Percentiles rank a stretch among this genome's conserved stretches.
These are phyloP conservation scores for Urtica urens DNA, from an alignment of 306 rosid genomes.

Conservation along the genomic window DNA sequence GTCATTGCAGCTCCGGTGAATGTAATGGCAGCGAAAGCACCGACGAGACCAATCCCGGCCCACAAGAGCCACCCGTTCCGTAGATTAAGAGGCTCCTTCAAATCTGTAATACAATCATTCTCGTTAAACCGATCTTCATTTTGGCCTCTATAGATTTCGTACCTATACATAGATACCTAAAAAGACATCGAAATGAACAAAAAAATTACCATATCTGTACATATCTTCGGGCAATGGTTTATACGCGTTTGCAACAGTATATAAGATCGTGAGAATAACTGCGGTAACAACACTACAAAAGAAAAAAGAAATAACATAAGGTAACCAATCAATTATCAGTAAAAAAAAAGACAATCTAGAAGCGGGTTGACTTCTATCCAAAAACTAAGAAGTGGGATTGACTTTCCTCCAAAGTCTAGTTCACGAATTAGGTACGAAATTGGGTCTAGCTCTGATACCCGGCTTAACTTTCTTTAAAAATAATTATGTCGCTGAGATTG, in stretches of 20 bases:
- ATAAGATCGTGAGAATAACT: conserved; percentile 62
- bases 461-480: too few species aligned
- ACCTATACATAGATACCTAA: not conserved
- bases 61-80: conserved; percentile 93
- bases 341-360: not conserved
- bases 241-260: conserved; percentile 45
- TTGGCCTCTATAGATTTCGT: not conserved
- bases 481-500: too few species aligned
- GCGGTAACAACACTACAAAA: conserved; percentile 74
- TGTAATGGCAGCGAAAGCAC: conserved; percentile 60
- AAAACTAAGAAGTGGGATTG: not conserved
- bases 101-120: conserved; percentile 41
- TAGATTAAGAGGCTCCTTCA: conserved; percentile 65
- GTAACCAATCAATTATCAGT: conserved; percentile 1
- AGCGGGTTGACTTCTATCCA: not conserved
- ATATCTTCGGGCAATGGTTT: conserved; percentile 73
- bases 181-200: not conserved
- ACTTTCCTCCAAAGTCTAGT: too few species aligned
- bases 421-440: too few species aligned
- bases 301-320: too few species aligned
- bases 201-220: conserved; percentile 58
- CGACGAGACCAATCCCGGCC: conserved; percentile 86
- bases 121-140: too few species aligned
- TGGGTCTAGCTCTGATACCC: too few species aligned
- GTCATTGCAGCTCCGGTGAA: conserved; percentile 61